These are phyloP conservation scores for Petunia axillaris DNA, from an alignment of 257 asterid species.

Conservation along the genomic window DNA sequence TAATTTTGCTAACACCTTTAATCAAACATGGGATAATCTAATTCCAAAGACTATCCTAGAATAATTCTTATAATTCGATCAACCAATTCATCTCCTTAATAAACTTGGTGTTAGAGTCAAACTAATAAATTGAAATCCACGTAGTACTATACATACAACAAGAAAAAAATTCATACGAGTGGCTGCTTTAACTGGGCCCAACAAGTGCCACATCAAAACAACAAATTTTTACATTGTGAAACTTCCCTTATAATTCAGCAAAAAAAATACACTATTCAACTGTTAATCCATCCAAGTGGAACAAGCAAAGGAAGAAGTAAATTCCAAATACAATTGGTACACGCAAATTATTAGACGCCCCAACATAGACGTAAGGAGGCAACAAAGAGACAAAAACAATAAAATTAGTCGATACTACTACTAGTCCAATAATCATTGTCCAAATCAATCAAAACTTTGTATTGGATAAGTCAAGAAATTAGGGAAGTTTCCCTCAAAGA, in stretches of 20 bases:
- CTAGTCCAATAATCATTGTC: not conserved
- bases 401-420: not conserved
- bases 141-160: too few species aligned
- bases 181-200: too few species aligned
- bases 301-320: not conserved
- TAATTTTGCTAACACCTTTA: too few species aligned
- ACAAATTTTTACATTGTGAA: not conserved
- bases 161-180: too few species aligned
- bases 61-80: too few species aligned
- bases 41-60: too few species aligned
- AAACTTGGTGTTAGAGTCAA: too few species aligned
- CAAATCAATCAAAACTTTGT: not conserved
- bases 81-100: too few species aligned
- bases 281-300: not conserved
- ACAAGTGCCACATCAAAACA: not conserved
- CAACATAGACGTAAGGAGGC: conserved; percentile 8
- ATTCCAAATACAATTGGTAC: not conserved
- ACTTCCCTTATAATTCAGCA: not conserved
- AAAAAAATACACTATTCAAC: not conserved
- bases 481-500: not conserved
- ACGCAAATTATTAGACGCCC: conserved; percentile 7
- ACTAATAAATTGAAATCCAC: too few species aligned
- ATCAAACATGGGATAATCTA: too few species aligned
- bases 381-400: not conserved
- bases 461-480: not conserved